Conservation (phyloP, 2,329 filamentous ascomycete species). For the Tolypocladium cylindrosporum region DNA sequence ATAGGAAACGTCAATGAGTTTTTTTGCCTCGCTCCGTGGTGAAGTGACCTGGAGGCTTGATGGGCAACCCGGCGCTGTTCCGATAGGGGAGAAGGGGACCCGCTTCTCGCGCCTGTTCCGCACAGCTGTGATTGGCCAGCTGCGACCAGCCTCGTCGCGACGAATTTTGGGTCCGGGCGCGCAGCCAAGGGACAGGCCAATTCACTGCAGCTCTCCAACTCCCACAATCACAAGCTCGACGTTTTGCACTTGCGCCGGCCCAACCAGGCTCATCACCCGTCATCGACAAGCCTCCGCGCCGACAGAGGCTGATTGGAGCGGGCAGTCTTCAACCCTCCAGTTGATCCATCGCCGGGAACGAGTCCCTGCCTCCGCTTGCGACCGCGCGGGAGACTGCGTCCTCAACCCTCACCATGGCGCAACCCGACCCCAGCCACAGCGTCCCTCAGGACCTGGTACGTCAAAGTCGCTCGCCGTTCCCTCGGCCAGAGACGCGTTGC, state of each 20-base stretch:
- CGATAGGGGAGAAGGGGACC: slow-evolving; percentile 2
- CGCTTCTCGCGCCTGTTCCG: slow-evolving; percentile 5
- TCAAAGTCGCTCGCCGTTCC: slow-evolving; percentile 1
- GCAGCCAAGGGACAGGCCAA: slow-evolving; percentile 4
- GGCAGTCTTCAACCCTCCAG: not conserved
- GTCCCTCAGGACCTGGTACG: slow-evolving; percentile 32
- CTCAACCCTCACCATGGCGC: slow-evolving; percentile 22
- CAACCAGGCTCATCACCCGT: not conserved
- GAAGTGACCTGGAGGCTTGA: not conserved
- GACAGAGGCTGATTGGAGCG: not conserved
- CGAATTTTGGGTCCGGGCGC: slow-evolving; percentile 24
- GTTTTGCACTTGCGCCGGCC: slow-evolving; percentile 4
- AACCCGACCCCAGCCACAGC: slow-evolving; percentile 30
- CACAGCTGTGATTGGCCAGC: slow-evolving; percentile 15
- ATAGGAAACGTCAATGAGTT: not conserved
- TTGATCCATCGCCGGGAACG: not conserved
- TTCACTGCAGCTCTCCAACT: not conserved
- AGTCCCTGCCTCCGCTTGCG: not conserved
- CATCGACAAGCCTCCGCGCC: not conserved
- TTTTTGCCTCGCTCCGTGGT: not conserved
- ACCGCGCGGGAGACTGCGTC: not conserved
- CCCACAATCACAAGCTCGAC: not conserved
- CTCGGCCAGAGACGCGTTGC: slow-evolving; percentile 2
- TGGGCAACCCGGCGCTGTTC: not conserved
- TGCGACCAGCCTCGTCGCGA: slow-evolving; percentile 23